These are phyloP conservation scores for Halophytophthora batemanensis DNA, from an alignment of 352 stramenopile species.

Conservation along the genomic window DNA sequence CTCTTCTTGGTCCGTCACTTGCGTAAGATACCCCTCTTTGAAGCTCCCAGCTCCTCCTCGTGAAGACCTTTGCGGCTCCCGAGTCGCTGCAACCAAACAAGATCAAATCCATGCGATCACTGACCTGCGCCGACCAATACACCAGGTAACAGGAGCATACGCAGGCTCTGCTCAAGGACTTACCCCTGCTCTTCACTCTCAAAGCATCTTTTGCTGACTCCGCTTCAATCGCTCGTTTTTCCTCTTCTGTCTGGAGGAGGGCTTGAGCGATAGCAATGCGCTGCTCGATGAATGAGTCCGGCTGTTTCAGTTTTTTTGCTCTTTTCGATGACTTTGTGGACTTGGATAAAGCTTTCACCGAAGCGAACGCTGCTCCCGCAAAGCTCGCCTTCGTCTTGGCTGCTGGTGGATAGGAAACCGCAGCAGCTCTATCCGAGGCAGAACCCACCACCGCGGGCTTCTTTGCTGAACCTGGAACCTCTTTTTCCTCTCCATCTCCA, in stretches of 20 bases:
- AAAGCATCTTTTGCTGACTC: not conserved
- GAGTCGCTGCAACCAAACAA: no score
- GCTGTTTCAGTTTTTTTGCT: slow-evolving; percentile 1
- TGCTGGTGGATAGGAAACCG: not conserved
- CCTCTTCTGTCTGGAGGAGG: slow-evolving; percentile 9
- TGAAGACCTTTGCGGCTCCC: no score
- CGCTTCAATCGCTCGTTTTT: not conserved
- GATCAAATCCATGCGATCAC: not conserved
- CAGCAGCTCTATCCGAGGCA: not conserved
- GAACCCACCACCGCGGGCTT: slow-evolving; percentile 11
- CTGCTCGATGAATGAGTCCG: slow-evolving; percentile 15
- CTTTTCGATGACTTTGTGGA: slow-evolving; percentile 2
- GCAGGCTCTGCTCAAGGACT: not conserved
- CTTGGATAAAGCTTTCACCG: not conserved
- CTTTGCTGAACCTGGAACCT: not conserved
- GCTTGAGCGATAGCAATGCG: slow-evolving; percentile 13
- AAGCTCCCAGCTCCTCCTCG: no score
- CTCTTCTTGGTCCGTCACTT: no score
- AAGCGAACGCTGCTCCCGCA: no score
- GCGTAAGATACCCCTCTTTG: no score
- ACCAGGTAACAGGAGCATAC: not conserved
- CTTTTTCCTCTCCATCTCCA: slow-evolving; percentile 1
- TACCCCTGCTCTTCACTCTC: not conserved
- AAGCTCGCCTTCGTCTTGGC: no score
- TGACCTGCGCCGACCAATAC: no score